Percentiles rank a stretch among this genome's conserved stretches.
These are phyloP conservation scores for Pythium brachiatum DNA, from an alignment of 352 stramenopile genomes.

Conservation along the genomic window DNA sequence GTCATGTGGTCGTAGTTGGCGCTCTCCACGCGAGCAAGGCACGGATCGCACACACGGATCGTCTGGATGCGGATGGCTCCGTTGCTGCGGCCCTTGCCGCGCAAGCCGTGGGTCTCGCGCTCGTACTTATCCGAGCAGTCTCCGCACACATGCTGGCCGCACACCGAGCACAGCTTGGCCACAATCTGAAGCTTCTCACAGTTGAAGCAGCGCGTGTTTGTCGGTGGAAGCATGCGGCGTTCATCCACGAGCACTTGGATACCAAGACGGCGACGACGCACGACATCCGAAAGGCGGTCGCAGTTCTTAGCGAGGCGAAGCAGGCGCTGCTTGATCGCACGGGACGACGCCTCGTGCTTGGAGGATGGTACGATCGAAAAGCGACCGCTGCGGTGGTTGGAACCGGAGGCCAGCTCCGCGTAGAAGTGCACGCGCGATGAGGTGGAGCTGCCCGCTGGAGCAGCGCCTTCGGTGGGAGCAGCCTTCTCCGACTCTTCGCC, in stretches of 20 bases:
- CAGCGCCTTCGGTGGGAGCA: background rate
- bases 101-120: constrained; percentile 14
- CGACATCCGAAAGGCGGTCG: constrained; percentile 36
- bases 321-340: constrained; percentile 20
- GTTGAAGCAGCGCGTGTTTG: constrained; percentile 49
- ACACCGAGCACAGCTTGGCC: constrained; percentile 54
- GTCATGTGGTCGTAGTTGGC: constrained; percentile 44
- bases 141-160: constrained; percentile 53
- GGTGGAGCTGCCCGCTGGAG: background rate
- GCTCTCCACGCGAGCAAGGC: constrained; percentile 48
- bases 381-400: background rate
- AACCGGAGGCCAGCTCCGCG: constrained; percentile 10
- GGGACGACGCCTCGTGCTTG: constrained; percentile 11
- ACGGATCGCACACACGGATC: constrained; percentile 53
- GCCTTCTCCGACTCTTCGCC: background rate
- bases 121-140: constrained; percentile 40
- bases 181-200: constrained; percentile 41
- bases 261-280: constrained; percentile 60
- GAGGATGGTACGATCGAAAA: background rate
- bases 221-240: constrained; percentile 34
- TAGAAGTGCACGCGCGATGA: constrained; percentile 23
- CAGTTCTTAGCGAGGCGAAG: constrained; percentile 21
- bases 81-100: background rate
- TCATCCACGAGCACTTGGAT: constrained; percentile 50
- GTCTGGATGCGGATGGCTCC: constrained; percentile 14